Base-by-base conservation (phyloP, 2,329 filamentous ascomycete species). In the Pseudocercospora pini-densiflorae region DNA sequence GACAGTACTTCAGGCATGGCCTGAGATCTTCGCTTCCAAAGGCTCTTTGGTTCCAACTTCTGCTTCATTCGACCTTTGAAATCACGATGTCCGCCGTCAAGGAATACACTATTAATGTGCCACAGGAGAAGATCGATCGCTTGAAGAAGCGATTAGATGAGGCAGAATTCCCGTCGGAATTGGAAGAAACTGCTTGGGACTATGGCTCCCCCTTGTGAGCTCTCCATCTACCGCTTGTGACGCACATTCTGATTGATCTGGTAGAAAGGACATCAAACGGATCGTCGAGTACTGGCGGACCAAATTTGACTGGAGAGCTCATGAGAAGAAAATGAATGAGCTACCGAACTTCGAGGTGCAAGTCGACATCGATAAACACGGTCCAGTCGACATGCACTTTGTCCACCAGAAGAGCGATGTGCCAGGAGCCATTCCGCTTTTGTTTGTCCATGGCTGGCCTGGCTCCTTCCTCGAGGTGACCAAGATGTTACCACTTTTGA, bases 361-460 rank as follows among this genome's bases (percentile, higher is more conserved):
- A 2, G 79, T 91, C 10, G 69, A 80, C 0, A 82, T 90, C 0
- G 82, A 87, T 12, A 87, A 85, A 0, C 90, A 89, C 71, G 88
- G 82, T 1, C 79, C 82, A 0, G 74, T 90, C 51, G 81, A 88
- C 31, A 80, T 92, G 3, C 90, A 92, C 77, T 90, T 89, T 73
- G 76, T 91, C 3, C 86, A 90, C 73, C 82, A 89, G 69, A 81
- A 77, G 59, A 88, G 85, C 71, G 72, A 77, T 1, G 79, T 80
- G 1, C 69, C 81, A 1, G 80, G 81, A n/a, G 87, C 87, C 1
- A 86, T 92, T 51, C 89, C 90, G 0, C 73, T 92, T 31, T 75
- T 92, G 0, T 91, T 92, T 74, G 81, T 83, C 16, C 89, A 92
- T 73, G 89, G 89, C 12, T 91, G 84, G 75, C 90, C 90, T 0